Percentiles rank a stretch among this genome's conserved stretches.
Conservation (phyloP, 108 stramenopile species). For the Bacterosira constricta region DNA sequence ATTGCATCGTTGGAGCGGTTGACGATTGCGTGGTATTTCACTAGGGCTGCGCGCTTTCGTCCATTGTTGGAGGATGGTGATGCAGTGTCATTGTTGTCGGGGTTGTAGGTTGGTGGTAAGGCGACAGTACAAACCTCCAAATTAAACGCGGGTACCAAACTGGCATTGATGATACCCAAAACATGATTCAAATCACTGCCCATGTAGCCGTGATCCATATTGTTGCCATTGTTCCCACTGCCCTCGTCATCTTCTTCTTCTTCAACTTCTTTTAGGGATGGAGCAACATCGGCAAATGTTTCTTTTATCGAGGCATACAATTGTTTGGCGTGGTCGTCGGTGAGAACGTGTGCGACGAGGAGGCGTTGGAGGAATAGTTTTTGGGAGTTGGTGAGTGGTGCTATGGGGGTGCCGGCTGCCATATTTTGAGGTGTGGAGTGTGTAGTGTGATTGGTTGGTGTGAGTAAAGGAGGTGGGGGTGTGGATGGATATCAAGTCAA, state of each 20-base stretch:
- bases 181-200: constrained; percentile 47
- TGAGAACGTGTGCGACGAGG: constrained; percentile 62
- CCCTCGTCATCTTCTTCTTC: constrained; percentile 11
- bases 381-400: constrained; percentile 62
- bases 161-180: constrained; percentile 63
- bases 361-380: constrained; percentile 74
- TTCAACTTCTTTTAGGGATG: no score
- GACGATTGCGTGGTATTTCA: constrained; percentile 66
- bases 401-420: constrained; percentile 16
- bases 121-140: constrained; percentile 72
- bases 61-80: background rate
- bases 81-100: background rate
- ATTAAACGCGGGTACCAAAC: constrained; percentile 59
- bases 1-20: constrained; percentile 51
- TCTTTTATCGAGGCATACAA: constrained; percentile 47
- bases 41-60: background rate
- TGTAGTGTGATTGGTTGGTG: no score
- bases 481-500: no score
- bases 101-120: constrained; percentile 27
- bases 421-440: no score
- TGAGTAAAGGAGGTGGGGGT: no score
- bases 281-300: constrained; percentile 38
- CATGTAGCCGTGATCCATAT: constrained; percentile 21
- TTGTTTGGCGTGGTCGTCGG: constrained; percentile 49
- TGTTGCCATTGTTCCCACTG: no score